These are phyloP conservation scores for Eucalyptus tenuipes DNA, from an alignment of 345 rosid genomes.

Conservation along the genomic window DNA sequence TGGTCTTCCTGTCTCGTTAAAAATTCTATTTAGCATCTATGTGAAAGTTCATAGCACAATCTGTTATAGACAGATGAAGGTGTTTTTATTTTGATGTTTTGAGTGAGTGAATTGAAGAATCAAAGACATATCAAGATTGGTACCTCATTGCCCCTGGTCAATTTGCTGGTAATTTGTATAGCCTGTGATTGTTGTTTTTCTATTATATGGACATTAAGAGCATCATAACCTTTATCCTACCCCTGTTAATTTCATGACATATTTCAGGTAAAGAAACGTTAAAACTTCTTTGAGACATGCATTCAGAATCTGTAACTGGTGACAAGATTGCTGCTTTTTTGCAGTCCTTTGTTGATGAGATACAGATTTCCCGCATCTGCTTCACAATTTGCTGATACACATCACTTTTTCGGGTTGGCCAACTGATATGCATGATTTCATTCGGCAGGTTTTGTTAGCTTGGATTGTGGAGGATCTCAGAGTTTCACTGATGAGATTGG, in stretches of 20 bases:
- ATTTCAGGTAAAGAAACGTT: not conserved
- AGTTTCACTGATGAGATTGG: constrained; percentile 75
- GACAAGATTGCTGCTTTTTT: not conserved
- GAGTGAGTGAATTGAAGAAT: not conserved
- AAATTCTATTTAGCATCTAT: not conserved
- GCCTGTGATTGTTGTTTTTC: not conserved
- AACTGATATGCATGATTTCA: not conserved
- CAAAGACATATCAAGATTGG: not conserved
- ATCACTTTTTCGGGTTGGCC: not conserved
- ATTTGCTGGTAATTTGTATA: not conserved
- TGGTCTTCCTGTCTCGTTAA: not conserved
- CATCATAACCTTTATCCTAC: not conserved
- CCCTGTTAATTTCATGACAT: not conserved
- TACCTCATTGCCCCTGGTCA: not conserved
- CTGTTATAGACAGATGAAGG: not conserved
- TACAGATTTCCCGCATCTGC: not conserved
- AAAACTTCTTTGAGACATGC: not conserved
- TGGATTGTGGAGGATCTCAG: constrained; percentile 78
- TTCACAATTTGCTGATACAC: not conserved
- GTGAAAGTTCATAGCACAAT: not conserved
- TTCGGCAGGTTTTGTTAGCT: constrained; percentile 81
- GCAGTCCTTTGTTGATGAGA: not conserved
- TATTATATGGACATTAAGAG: not conserved
- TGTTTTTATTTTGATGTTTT: not conserved
- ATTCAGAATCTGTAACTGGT: not conserved